Percentiles rank a stretch among this genome's conserved stretches.
Evolutionary conservation across 2,329 filamentous ascomycete genomes (phyloP).

Genomic region (Aspergillus brasiliensis): DNA sequence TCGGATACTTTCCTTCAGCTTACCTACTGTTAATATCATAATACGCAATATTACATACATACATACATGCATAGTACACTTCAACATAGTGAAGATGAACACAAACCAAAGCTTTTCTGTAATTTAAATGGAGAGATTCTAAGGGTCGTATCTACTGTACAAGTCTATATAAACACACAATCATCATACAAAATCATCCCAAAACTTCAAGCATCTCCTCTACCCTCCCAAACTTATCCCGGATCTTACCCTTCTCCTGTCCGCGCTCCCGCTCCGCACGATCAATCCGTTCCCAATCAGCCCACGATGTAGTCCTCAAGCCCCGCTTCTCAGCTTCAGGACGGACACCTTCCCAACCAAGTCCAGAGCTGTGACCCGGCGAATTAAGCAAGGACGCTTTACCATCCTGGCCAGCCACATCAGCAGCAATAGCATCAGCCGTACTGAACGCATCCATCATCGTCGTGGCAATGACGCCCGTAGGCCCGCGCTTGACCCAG

Average conservation of each 20-base stretch:
- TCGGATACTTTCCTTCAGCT: not conserved
- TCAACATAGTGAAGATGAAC: not conserved
- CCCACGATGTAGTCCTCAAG: constrained; percentile 72
- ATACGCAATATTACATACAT: not conserved
- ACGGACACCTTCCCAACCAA: constrained; percentile 78
- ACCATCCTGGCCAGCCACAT: constrained; percentile 59
- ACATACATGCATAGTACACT: not conserved
- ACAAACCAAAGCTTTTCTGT: not conserved
- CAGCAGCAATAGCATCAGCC: constrained; percentile 77
- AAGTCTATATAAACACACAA: not conserved
- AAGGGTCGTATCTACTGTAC: constrained; percentile 9
- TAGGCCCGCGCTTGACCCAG: constrained; percentile 94
- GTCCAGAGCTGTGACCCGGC: constrained; percentile 41
- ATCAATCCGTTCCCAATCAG: constrained; percentile 86
- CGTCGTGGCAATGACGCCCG: constrained; percentile 91
- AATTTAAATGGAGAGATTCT: not conserved
- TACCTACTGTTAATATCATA: not conserved
- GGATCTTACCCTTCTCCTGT: constrained; percentile 67
- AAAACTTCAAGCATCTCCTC: constrained; percentile 59
- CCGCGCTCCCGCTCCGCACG: constrained; percentile 72
- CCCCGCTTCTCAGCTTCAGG: constrained; percentile 59
- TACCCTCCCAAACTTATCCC: constrained; percentile 66
- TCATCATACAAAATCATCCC: constrained; percentile 16
- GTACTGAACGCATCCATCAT: constrained; percentile 94
- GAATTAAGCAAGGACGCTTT: constrained; percentile 51